Percentiles rank a stretch among this genome's conserved stretches.
These are phyloP conservation scores for Aspergillus sp. DNA, from an alignment of 2,329 filamentous ascomycete genomes.

Conservation along the genomic window DNA sequence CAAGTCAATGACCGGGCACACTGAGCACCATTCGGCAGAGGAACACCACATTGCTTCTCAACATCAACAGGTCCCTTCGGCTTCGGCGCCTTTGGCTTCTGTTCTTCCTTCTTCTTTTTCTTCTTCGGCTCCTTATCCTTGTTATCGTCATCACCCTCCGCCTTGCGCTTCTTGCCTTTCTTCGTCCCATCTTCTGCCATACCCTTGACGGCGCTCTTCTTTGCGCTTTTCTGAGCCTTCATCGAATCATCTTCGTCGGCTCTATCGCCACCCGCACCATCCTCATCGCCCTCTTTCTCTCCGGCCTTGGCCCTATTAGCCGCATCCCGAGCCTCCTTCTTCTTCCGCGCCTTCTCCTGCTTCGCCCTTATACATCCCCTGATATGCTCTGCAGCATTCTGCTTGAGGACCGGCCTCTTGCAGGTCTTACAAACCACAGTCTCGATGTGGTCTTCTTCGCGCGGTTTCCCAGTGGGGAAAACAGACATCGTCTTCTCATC, in stretches of 20 bases:
- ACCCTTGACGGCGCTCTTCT: constrained; percentile 55
- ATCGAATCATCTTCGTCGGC: constrained; percentile 46
- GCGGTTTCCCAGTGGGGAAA: constrained; percentile 77
- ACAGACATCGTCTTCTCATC: constrained; percentile 75
- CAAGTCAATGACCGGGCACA: constrained; percentile 88
- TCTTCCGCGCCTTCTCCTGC: constrained; percentile 74
- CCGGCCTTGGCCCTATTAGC: constrained; percentile 60
- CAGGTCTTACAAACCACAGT: constrained; percentile 89
- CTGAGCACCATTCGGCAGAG: constrained; percentile 78
- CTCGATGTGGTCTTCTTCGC: constrained; percentile 79
- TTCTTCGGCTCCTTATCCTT: constrained; percentile 80
- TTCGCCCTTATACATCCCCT: constrained; percentile 81
- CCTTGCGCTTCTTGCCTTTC: constrained; percentile 77
- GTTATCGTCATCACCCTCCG: constrained; percentile 63
- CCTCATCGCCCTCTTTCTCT: constrained; percentile 47
- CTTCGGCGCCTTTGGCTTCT: constrained; percentile 78
- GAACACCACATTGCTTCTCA: constrained; percentile 88
- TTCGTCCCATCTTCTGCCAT: constrained; percentile 58
- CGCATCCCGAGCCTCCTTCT: constrained; percentile 72
- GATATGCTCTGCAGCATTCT: constrained; percentile 75
- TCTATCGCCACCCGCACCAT: constrained; percentile 37
- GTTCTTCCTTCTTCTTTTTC: constrained; percentile 95
- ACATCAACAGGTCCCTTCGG: constrained; percentile 92
- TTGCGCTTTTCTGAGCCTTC: constrained; percentile 62
- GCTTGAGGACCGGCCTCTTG: constrained; percentile 80